These are phyloP conservation scores for Podaxis sp. DNA, from an alignment of 768 basidiomycete species.

Conservation along the genomic window DNA sequence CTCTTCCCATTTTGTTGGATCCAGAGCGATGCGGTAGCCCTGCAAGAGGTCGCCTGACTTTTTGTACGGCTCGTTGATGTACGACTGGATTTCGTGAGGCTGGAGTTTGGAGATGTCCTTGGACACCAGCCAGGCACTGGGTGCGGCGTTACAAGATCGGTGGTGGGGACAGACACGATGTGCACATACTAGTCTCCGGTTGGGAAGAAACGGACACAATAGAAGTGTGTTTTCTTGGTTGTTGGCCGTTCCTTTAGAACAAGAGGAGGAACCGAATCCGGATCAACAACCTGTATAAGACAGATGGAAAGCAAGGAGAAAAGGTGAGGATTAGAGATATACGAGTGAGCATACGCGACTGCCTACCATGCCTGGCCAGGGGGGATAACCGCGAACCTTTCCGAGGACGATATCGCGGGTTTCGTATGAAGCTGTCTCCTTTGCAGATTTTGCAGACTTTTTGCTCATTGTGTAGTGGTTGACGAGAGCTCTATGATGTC, in stretches of 20 bases:
- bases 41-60: conserved; percentile 71
- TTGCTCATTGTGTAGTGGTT: conserved; percentile 41
- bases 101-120: conserved; percentile 83
- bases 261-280: conserved; percentile 54
- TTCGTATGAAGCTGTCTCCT: conserved; percentile 53
- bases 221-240: conserved; percentile 68
- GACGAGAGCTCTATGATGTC: neutral
- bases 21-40: conserved; percentile 71
- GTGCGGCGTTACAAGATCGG: conserved; percentile 4
- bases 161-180: conserved; percentile 2
- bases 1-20: conserved; percentile 56
- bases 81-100: conserved; percentile 79
- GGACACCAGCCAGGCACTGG: conserved; percentile 80
- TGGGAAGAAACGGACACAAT: conserved; percentile 86
- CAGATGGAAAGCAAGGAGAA: conserved; percentile 10
- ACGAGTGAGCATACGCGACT: conserved; percentile 22
- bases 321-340: conserved; percentile 18
- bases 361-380: conserved; percentile 95
- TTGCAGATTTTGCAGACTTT: conserved; percentile 55
- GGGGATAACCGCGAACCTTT: conserved; percentile 91
- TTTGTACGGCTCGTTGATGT: conserved; percentile 76
- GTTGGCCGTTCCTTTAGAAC: conserved; percentile 74
- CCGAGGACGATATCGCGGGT: conserved; percentile 86
- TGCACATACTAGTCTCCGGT: conserved; percentile 85
- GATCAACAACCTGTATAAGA: conserved; percentile 71